Evolutionary conservation across 345 rosid genomes (phyloP).

Genomic region (Salix viminalis): DNA sequence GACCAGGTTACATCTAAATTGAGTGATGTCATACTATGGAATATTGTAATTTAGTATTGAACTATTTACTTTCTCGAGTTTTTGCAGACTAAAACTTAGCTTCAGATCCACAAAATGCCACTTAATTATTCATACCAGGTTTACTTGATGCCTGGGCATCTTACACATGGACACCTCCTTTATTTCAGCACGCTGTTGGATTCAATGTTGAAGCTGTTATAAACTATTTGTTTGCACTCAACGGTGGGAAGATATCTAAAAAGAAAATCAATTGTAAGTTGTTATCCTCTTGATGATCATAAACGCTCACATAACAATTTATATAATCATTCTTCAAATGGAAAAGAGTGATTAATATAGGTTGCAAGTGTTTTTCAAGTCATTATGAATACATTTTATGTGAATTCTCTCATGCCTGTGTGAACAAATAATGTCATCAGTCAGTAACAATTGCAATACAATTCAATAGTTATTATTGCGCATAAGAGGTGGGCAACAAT

Average conservation of each 20-base stretch:
- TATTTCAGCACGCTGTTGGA: constrained; percentile 68
- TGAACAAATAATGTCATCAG: background rate
- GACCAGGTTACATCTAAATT: background rate
- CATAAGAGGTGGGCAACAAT: background rate
- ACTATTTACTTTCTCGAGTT: background rate
- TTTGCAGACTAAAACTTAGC: too few relatives aligned
- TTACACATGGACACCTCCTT: constrained; percentile 7
- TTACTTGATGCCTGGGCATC: background rate
- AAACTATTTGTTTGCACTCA: constrained; percentile 56
- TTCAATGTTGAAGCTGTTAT: constrained; percentile 80
- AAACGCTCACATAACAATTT: background rate
- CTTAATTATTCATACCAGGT: too few relatives aligned
- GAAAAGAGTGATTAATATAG: background rate
- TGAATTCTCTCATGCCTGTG: background rate
- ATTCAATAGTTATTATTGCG: background rate
- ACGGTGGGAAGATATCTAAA: constrained; percentile 68
- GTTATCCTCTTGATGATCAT: constrained; percentile 6
- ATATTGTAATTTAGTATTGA: too few relatives aligned
- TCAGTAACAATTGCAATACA: background rate
- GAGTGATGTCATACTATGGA: too few relatives aligned
- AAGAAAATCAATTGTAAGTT: constrained; percentile 81
- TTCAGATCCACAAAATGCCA: too few relatives aligned
- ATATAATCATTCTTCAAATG: background rate
- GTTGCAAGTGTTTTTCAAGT: background rate
- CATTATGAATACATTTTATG: background rate